Conservation (phyloP, 257 asterid species). For the Misopates orontium region DNA sequence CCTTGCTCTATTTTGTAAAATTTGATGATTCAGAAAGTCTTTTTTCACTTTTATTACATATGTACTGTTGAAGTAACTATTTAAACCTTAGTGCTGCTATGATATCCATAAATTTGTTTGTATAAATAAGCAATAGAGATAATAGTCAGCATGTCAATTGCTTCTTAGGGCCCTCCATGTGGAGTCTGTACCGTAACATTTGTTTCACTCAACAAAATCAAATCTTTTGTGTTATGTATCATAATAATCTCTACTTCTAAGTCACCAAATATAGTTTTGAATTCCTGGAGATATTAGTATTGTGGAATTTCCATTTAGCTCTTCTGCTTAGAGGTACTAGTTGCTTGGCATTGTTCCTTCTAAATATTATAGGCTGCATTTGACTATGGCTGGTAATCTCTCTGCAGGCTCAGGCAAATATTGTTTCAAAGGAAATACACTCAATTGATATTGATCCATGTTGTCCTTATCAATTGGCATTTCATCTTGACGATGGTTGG, state of each 20-base stretch:
- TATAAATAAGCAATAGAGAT: conserved; percentile 5
- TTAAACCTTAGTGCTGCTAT: neutral
- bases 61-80: neutral
- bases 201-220: conserved; percentile 2
- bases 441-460: conserved; percentile 87
- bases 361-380: conserved; percentile 7
- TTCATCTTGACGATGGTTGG: conserved; percentile 99
- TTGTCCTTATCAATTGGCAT: conserved; percentile 85
- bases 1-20: conserved; percentile 6
- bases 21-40: neutral
- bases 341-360: conserved; percentile 17
- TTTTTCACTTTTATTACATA: neutral
- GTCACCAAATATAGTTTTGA: no score
- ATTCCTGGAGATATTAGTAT: no score
- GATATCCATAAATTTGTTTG: neutral
- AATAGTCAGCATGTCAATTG: conserved; percentile 8
- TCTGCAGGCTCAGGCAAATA: conserved; percentile 87
- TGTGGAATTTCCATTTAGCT: neutral
- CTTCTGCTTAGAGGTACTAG: no score
- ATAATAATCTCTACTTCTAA: neutral
- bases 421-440: conserved; percentile 73
- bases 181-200: neutral
- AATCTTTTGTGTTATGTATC: neutral
- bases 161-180: conserved; percentile 1
- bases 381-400: conserved; percentile 23